phyloP scores from a whole-genome alignment of 2,329 filamentous ascomycete genomes.

The Ophiostoma himal-ulmi region DNA sequence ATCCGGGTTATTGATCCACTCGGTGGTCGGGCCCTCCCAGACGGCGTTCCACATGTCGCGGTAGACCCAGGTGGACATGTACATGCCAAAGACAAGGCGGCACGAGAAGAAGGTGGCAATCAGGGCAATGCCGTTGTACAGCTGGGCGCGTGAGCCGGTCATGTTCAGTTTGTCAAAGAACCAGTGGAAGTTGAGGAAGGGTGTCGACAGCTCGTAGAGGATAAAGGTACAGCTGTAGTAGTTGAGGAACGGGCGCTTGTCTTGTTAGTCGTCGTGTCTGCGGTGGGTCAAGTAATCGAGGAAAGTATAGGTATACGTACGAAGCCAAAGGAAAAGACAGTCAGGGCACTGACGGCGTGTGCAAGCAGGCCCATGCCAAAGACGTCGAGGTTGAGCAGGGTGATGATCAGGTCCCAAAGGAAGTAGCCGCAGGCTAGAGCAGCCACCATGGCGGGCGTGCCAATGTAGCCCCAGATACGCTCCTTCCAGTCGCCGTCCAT shows the following conservation, averaged over 20 bases:
- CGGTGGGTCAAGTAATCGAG: neutral
- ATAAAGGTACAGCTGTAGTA: conserved; percentile 77
- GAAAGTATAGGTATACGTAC: neutral
- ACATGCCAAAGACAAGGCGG: conserved; percentile 72
- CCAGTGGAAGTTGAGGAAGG: conserved; percentile 86
- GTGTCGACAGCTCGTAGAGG: conserved; percentile 79
- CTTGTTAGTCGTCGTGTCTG: conserved; percentile 13
- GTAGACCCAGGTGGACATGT: conserved; percentile 63
- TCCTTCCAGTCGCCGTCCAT: conserved; percentile 56
- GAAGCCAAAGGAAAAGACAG: conserved; percentile 72
- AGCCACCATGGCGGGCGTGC: conserved; percentile 65
- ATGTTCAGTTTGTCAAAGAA: conserved; percentile 82
- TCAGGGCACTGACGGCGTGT: conserved; percentile 67
- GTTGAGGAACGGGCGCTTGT: conserved; percentile 78
- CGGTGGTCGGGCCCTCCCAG: conserved; percentile 37
- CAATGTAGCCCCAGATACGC: conserved; percentile 72
- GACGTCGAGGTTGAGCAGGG: conserved; percentile 59
- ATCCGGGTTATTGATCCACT: conserved; percentile 27
- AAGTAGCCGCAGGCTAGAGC: conserved; percentile 77
- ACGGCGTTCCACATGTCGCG: conserved; percentile 61
- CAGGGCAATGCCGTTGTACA: conserved; percentile 70
- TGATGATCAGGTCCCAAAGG: conserved; percentile 72
- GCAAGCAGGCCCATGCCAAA: conserved; percentile 73
- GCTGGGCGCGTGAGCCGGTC: conserved; percentile 67
- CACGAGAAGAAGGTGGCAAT: conserved; percentile 70